These are phyloP conservation scores for Chlorophyllum brunneum DNA, from an alignment of 768 basidiomycete genomes.

Conservation along the genomic window DNA sequence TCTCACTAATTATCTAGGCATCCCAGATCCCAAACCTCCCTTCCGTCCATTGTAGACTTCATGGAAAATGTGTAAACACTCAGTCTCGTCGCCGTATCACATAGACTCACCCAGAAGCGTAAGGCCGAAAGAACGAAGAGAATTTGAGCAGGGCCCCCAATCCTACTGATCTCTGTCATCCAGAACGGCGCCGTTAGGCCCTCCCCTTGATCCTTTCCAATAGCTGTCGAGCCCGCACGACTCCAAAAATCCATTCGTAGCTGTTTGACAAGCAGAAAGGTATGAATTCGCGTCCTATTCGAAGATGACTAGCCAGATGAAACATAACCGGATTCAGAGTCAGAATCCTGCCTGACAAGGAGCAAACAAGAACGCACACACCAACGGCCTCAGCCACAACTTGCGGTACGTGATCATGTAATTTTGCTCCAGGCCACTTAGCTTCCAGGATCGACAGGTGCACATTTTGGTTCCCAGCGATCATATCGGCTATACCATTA, in stretches of 20 bases:
- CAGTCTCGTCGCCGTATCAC: not conserved
- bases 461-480: not conserved
- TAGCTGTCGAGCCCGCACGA: not conserved
- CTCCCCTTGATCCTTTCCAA: too few relatives aligned
- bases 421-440: not conserved
- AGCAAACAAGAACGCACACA: not conserved
- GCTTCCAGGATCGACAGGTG: not conserved
- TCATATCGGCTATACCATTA: not conserved
- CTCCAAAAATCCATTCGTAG: not conserved
- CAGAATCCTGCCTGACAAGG: not conserved
- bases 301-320: not conserved
- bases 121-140: not conserved
- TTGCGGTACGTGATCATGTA: not conserved
- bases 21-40: not conserved
- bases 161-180: not conserved
- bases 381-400: not conserved
- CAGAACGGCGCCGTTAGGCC: not conserved
- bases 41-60: not conserved
- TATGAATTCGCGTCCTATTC: not conserved
- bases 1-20: not conserved
- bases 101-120: not conserved
- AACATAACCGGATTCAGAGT: not conserved
- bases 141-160: not conserved
- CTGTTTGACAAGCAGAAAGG: not conserved
- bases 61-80: not conserved